These are phyloP conservation scores for Capsicum pubescens DNA, from an alignment of 257 asterid genomes.

Conservation along the genomic window DNA sequence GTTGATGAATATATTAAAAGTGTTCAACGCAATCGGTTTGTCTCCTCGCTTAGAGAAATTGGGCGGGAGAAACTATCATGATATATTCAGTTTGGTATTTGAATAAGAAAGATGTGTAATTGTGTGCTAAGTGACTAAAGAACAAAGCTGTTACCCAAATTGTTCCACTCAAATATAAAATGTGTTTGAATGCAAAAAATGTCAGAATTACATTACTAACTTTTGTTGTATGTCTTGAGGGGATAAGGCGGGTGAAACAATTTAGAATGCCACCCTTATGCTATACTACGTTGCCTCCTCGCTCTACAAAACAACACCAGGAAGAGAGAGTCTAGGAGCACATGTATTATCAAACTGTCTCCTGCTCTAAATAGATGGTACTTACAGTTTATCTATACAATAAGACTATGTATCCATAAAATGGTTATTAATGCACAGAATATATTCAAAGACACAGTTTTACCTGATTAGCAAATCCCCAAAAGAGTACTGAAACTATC, in stretches of 20 bases:
- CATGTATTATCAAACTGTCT: not conserved
- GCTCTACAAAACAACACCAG: not conserved
- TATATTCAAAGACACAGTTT: not conserved
- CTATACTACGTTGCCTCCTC: not conserved
- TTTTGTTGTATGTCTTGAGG: slow-evolving; percentile 4
- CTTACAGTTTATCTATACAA: not conserved
- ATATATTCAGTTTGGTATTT: not conserved
- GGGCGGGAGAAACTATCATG: not conserved
- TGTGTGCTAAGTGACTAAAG: slow-evolving; percentile 9
- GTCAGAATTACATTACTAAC: not conserved
- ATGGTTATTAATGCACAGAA: not conserved
- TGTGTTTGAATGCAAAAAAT: slow-evolving; percentile 10
- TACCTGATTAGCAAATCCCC: slow-evolving; percentile 99
- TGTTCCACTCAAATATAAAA: not conserved
- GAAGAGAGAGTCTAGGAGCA: not conserved
- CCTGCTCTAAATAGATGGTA: not conserved
- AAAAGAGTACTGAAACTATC: slow-evolving; percentile 90
- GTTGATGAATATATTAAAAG: too few relatives aligned
- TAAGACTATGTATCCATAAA: not conserved
- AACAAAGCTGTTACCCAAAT: not conserved
- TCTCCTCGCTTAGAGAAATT: not conserved
- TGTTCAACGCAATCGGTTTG: not conserved
- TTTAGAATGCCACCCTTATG: too few relatives aligned
- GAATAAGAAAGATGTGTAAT: slow-evolving; percentile 9
- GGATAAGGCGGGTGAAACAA: not conserved